Conservation (phyloP, 2,329 filamentous ascomycete species). For the Alternaria ethzedia region DNA sequence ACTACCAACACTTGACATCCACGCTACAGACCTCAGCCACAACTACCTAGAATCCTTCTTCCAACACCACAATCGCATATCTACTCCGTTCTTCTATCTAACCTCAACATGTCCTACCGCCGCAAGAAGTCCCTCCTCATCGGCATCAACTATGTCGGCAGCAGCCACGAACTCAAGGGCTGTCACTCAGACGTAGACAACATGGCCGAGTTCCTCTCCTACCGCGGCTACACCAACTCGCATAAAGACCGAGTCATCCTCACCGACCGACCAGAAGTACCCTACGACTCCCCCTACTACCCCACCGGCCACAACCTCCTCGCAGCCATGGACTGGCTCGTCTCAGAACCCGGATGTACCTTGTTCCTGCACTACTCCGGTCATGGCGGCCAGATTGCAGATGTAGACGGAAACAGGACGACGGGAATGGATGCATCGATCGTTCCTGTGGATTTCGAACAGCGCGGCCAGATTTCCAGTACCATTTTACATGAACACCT, state of each 20-base stretch:
- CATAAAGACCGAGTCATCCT: slow-evolving; percentile 54
- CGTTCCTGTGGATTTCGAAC: slow-evolving; percentile 60
- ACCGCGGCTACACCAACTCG: slow-evolving; percentile 52
- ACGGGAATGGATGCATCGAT: slow-evolving; percentile 58
- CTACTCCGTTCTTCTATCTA: too few relatives aligned
- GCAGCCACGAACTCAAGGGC: slow-evolving; percentile 53
- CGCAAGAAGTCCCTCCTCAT: slow-evolving; percentile 59
- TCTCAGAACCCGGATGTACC: slow-evolving; percentile 59
- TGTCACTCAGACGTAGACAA: slow-evolving; percentile 60
- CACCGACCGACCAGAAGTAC: slow-evolving; percentile 47
- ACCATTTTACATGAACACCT: slow-evolving; percentile 60
- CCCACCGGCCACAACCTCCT: slow-evolving; percentile 55
- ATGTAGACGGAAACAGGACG: slow-evolving; percentile 50
- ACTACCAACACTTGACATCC: slow-evolving; percentile 4
- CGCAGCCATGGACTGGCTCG: slow-evolving; percentile 65
- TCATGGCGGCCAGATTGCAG: slow-evolving; percentile 62
- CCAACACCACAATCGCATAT: background rate
- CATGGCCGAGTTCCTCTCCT: slow-evolving; percentile 54
- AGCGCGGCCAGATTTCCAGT: slow-evolving; percentile 61
- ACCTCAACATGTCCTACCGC: slow-evolving; percentile 24
- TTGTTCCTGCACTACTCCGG: slow-evolving; percentile 66
- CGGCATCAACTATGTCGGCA: slow-evolving; percentile 60
- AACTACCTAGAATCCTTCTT: background rate
- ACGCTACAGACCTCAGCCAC: background rate
- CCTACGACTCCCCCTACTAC: slow-evolving; percentile 41